Conservation (phyloP, 139 green algal genomes). For the Zygnema circumcarinatum region DNA sequence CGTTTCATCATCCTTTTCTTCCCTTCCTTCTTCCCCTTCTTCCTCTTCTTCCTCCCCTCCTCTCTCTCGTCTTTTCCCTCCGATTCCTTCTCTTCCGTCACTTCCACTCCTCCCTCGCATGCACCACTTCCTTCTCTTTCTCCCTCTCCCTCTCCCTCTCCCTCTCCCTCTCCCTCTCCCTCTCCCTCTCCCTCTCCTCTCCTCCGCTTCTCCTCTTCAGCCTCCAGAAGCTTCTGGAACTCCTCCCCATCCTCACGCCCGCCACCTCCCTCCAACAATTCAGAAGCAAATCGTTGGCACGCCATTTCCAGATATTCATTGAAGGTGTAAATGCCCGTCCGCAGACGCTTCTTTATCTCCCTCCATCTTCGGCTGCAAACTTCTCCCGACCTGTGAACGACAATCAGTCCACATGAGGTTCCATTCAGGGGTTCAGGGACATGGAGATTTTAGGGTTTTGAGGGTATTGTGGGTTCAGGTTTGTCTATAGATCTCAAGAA, state of each 20-base stretch:
- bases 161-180: neutral
- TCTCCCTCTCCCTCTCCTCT: neutral
- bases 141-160: neutral
- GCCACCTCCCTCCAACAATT: neutral
- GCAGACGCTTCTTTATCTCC: slow-evolving; percentile 30
- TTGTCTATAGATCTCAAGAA: no score
- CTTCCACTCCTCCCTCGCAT: neutral
- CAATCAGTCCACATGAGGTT: neutral
- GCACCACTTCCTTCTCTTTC: neutral
- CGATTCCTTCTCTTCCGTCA: neutral
- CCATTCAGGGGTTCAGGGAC: neutral
- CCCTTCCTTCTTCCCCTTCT: neutral
- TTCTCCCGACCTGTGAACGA: slow-evolving; percentile 10
- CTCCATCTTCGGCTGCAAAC: slow-evolving; percentile 10
- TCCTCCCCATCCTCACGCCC: neutral
- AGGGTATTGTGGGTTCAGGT: no score
- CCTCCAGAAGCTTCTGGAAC: neutral
- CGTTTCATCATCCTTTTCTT: neutral
- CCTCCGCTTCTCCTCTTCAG: neutral
- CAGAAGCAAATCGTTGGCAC: slow-evolving; percentile 2
- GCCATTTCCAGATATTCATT: slow-evolving; percentile 33
- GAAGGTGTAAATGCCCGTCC: neutral
- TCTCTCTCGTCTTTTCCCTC: neutral
- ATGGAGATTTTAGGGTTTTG: neutral
- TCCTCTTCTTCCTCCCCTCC: neutral